Base-by-base conservation (phyloP, 768 basidiomycete genomes). In the Boletus edulis region DNA sequence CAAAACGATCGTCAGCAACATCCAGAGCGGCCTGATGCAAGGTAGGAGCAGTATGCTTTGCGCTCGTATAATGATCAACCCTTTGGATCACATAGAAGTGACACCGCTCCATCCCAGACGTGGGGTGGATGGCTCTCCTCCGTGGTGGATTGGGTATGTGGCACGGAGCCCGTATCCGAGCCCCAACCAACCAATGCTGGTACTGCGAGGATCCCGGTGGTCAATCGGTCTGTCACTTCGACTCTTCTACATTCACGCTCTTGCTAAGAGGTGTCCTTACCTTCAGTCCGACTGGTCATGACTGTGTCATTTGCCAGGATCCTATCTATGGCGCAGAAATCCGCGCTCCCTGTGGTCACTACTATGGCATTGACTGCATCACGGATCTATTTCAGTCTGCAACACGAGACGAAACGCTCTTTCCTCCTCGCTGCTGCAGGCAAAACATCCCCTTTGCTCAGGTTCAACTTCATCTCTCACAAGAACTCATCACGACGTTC, bases 401-500 rank as follows among this genome's bases (percentile, higher is more conserved):
- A 1, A 69, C 65, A 3, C 58, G 51, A 22, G 76, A 78, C 58
- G 77, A 77, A 54, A 61, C 69, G 1, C 68, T 78, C 43, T 75
- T 67, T 58, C 76, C 75, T 5, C 75, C 76, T 27, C 68, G 71
- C 24, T 76, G 76, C 55, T 77, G 76, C 57, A 58, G 66, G 34
- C 61, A 61, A 27, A 53, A 54, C n/a, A 75, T 77, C 20, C 57
- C 72, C 38, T 38, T 70, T 40, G 15, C 31, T 12, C 56, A 56
- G 9, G 72, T 74, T 24, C 55, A 40, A 34, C 44, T 35, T 4
- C 65, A 73, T 45, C 57, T 76, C 29, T 27, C 62, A 3, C 54
- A 52, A 17, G 41, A 27, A 1, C 62, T 71, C 20, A 4, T 65
- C 14, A 24, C 49, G 2, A 58, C 59, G 7, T 68, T 72, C 49